Base-by-base conservation (phyloP, 2,329 filamentous ascomycete species). In the Fusarium guadeloupense region DNA sequence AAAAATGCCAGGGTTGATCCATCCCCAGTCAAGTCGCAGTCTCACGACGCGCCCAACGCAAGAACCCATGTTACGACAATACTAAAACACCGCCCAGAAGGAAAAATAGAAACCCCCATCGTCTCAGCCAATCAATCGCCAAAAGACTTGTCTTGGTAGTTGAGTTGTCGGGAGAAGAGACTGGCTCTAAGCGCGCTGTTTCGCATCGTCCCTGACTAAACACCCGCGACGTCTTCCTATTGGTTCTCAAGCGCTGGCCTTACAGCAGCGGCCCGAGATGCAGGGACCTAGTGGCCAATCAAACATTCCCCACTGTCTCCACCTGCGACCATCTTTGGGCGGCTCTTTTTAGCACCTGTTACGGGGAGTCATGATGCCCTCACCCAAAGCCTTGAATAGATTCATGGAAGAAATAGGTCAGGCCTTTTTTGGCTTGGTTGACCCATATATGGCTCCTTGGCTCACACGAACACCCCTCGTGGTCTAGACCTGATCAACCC, bases 41-140 rank as follows among this genome's bases (percentile, higher is more conserved):
- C 65, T 69, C 67, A 64, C 59, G 51, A 69, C 48, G 65, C 67
- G 67, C 67, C 66, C 67, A 46, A 57, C 48, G 23, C 54, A 58
- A 56, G n/a, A 57, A 43, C 54, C 37, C 35, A 46, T 30, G 40
- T 39, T 25, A 39, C 26, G 44, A 25, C 45, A 60, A 64, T 31
- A 40, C 17, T 31, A 38, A 38, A 30, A 35, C 33, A 35, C 12
- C 9, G 20, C 25, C 25, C 26, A 25, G 37, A 23, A 12, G 42
- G 26, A 23, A 28, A 23, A 21, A 41, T 42, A 34, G 17, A 49
- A 53, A 45, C 57, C 46, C 41, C 50, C 42, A 48, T 21, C n/a
- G 5, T 31, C 34, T 49, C 31, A 33, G 17, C 60, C 60, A 64
- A 64, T 64, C 49, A 56, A 13, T 23, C 14, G 8, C 7, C 9